These are phyloP conservation scores for Dalbergia cultrata DNA, from an alignment of 306 rosid species.

Conservation along the genomic window DNA sequence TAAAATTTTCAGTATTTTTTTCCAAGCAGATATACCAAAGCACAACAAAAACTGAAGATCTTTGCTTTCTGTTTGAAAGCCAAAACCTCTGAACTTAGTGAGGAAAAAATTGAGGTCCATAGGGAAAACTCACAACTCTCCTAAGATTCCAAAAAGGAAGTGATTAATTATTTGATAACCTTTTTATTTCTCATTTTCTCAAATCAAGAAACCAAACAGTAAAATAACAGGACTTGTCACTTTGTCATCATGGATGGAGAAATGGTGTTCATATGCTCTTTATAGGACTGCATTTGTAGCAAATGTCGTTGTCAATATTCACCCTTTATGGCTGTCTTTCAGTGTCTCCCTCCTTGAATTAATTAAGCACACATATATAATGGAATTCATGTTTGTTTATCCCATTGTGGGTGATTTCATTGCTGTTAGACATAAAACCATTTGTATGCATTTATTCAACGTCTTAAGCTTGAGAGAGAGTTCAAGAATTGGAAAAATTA, in stretches of 20 bases:
- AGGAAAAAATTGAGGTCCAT: no score
- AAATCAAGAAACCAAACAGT: neutral
- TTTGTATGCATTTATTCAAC: no score
- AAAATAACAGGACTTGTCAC: neutral
- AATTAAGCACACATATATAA: neutral
- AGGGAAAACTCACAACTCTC: no score
- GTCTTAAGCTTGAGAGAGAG: no score
- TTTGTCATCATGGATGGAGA: neutral
- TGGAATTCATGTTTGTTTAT: slow-evolving; percentile 34
- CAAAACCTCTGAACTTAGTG: no score
- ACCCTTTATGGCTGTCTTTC: slow-evolving; percentile 2
- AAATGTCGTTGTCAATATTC: slow-evolving; percentile 21
- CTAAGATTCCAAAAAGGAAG: no score
- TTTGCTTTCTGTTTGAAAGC: no score
- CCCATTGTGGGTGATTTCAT: neutral
- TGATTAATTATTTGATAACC: slow-evolving; percentile 6
- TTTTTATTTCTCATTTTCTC: neutral
- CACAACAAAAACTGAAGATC: no score
- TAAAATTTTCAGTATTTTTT: no score
- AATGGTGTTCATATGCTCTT: slow-evolving; percentile 7
- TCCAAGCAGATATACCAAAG: no score
- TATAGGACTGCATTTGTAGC: neutral
- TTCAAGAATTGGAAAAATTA: neutral
- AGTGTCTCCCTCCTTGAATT: neutral
- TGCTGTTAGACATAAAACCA: neutral